Base-by-base conservation (phyloP, 169 alveolate species). In the Plasmodium inui region DNA sequence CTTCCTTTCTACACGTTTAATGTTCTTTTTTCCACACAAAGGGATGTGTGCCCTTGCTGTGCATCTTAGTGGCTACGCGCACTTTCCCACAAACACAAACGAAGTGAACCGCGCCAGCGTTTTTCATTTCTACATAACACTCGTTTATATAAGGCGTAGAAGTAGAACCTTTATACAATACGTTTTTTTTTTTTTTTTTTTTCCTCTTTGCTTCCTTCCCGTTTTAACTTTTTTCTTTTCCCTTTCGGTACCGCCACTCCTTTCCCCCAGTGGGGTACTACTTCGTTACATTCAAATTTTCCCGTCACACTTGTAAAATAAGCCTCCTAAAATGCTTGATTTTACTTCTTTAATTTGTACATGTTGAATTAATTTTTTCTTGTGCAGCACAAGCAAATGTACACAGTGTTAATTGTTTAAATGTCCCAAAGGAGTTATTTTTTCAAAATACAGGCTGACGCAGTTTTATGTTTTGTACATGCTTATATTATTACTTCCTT, bases 361-460 rank as follows among this genome's bases (percentile, higher is more conserved):
- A 28, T 67, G 37, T 41, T 26, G 37, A 67, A 67, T 67, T 7
- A 67, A 22, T 9, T 22, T 67, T 67, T 28, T 67, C 37, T 0
- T 67, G 30, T 9, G 22, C 32, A 26, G 76, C 28, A 67, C 37
- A 67, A 3, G 37, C 41, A 67, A 26, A 67, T 26, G 76, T 28
- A 67, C 76, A 26, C 76, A 67, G 37, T 67, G 76, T 26, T 67
- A 28, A 26, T 67, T 41, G n/a, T 19, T 26, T 26, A 26, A 67
- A 67, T 67, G 76, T 67, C 76, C 76, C 76, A 67, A 22, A 28
- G 76, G 76, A 67, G n/a, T 67, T 67, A 28, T 67, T 67, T 67
- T 67, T 6, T 67, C 76, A 67, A 67, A 19, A 67, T 67, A 67
- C 22, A 67, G 76, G 39, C 37, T 67, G 22, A 67, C 37, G 28